Evolutionary conservation across 345 rosid species (phyloP).

Genomic region (Salix brachista): DNA sequence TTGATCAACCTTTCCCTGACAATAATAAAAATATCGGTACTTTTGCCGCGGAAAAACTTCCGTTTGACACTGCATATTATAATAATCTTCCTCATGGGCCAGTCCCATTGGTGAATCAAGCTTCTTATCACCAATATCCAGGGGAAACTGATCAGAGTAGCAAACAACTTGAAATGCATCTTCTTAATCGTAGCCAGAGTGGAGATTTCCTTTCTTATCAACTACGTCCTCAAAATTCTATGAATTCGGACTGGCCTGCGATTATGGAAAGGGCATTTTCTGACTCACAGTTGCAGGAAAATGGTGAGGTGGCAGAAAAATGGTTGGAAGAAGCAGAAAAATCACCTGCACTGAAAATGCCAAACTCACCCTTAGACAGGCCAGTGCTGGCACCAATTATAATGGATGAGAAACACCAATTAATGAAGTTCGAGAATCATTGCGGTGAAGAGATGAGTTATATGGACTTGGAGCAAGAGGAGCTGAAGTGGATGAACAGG

Average conservation of each 20-base stretch:
- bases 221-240: slow-evolving; percentile 22
- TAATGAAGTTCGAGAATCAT: slow-evolving; percentile 13
- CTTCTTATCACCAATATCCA: slow-evolving; percentile 32
- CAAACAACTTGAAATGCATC: slow-evolving; percentile 29
- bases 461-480: slow-evolving; percentile 20
- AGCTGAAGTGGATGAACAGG: slow-evolving; percentile 21
- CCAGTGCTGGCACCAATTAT: slow-evolving; percentile 34
- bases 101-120: slow-evolving; percentile 28
- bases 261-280: slow-evolving; percentile 53
- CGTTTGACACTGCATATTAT: slow-evolving; percentile 29
- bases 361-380: slow-evolving; percentile 27
- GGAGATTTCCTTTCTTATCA: slow-evolving; percentile 32
- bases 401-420: slow-evolving; percentile 21
- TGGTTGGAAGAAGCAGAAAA: slow-evolving; percentile 34
- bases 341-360: slow-evolving; percentile 35
- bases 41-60: slow-evolving; percentile 21
- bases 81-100: slow-evolving; percentile 33
- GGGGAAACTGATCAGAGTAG: slow-evolving; percentile 25
- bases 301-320: slow-evolving; percentile 24
- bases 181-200: slow-evolving; percentile 43
- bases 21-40: slow-evolving; percentile 20
- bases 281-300: slow-evolving; percentile 48
- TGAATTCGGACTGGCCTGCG: slow-evolving; percentile 21
- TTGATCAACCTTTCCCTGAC: slow-evolving; percentile 16
- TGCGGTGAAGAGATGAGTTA: slow-evolving; percentile 18